Evolutionary conservation across 345 rosid genomes (phyloP), one percentile per base, ranked within the genome.

Genomic region (Boechera retrofracta): DNA sequence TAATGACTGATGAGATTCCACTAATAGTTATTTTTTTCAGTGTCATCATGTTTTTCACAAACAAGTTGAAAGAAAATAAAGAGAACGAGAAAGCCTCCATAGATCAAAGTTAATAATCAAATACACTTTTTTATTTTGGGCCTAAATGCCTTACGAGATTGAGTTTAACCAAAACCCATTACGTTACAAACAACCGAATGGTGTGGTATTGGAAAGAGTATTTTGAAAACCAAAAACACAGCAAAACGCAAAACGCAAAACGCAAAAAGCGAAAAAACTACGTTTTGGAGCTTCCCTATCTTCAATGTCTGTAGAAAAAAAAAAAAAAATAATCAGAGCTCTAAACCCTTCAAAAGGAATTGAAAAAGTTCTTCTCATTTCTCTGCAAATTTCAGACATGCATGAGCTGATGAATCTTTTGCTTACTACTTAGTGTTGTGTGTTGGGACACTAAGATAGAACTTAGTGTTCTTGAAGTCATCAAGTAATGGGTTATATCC

Each of bases 401-500:
- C n/a, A 51, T 76, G 66, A 59, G 57, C 41, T 61, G 71, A 63
- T 56, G 12, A 57, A 76, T 70, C 58, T 36, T 45, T 18, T 57
- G 64, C 35, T 76, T 69, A 89, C 83, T 74, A 91, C 83, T 87
- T 86, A 21, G 76, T 69, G 81, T 94, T 94, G 79, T 94, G 97
- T 26, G 98, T 94, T 53, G 98, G 98, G 77, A 92, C 97, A 69
- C 97, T 94, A 21, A 90, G 90, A 79, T 90, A 92, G 75, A 94
- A 84, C 75, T 90, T 92, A 7, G 98, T 94, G 47, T 94, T 94
- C 83, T 86, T 94, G 87, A 94, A 94, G 86, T 94, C 98, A 66
- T 94, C 97, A 10, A 91, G 83, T 83, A 91, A 89, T 2, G 97
- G 97, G 80, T 94, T 94, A 88, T 91, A 91, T 66, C 98, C 96